These are phyloP conservation scores for Backusella australiensis DNA, from an alignment of 192 early-diverging fungal species.

Conservation along the genomic window DNA sequence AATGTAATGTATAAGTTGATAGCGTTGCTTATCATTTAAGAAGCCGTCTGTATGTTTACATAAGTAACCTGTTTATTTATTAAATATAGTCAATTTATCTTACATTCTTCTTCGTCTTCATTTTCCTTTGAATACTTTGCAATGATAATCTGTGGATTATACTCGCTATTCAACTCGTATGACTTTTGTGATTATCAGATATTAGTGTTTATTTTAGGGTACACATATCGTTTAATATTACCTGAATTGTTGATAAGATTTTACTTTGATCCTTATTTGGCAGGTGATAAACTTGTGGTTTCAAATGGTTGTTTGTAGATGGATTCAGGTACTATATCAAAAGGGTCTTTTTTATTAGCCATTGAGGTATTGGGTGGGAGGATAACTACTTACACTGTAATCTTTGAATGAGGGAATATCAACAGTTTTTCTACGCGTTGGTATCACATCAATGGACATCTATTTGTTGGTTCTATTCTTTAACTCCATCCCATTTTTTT, in stretches of 20 bases:
- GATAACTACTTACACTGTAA: background rate
- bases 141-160: background rate
- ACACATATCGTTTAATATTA: background rate
- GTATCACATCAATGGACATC: background rate
- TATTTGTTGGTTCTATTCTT: background rate
- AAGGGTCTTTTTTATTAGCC: background rate
- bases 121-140: background rate
- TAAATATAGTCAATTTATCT: background rate
- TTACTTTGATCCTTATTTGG: background rate
- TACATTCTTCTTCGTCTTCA: background rate
- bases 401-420: background rate
- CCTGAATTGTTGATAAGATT: background rate
- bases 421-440: background rate
- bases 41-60: background rate
- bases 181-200: background rate
- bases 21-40: conserved; percentile 30
- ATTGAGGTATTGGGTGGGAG: background rate
- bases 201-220: background rate
- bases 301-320: background rate
- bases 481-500: background rate
- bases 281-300: background rate
- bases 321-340: background rate
- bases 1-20: conserved; percentile 86
- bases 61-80: background rate
- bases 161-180: background rate